These are phyloP conservation scores for Calonectria hongkongensis DNA, from an alignment of 2,329 filamentous ascomycete species.

Conservation along the genomic window DNA sequence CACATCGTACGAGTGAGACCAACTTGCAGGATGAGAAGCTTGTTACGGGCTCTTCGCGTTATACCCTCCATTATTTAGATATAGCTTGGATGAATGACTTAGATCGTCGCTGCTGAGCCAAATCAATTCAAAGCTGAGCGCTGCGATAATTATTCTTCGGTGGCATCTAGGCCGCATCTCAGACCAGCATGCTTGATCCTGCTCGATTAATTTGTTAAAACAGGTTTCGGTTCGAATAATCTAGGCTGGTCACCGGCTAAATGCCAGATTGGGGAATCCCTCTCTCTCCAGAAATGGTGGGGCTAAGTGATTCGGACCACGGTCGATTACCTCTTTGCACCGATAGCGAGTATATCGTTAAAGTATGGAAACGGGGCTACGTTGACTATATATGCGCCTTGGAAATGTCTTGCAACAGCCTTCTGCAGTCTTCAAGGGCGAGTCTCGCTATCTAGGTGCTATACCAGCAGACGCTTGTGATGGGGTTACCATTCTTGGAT, in stretches of 20 bases:
- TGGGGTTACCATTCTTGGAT: neutral
- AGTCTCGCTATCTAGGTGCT: too few species aligned
- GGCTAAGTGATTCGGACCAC: neutral
- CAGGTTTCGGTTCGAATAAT: neutral
- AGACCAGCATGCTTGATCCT: neutral
- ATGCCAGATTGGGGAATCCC: neutral
- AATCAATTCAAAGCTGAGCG: neutral
- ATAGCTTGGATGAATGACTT: neutral
- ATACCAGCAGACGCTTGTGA: neutral
- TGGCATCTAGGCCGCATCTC: too few species aligned
- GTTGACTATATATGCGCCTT: too few species aligned
- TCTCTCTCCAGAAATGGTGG: neutral
- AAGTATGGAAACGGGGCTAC: neutral
- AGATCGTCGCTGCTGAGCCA: neutral
- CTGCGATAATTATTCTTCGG: neutral
- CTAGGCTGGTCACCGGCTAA: neutral
- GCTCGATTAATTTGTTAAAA: too few species aligned
- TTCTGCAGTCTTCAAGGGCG: neutral
- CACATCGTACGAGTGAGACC: neutral
- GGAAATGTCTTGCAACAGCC: neutral
- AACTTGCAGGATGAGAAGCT: neutral
- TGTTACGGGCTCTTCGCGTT: neutral
- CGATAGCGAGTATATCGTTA: neutral
- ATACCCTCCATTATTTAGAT: slow-evolving; percentile 1
- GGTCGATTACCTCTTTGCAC: neutral